A percentile compares a stretch with the other conserved stretches of the same genome.
phyloP scores from a whole-genome alignment of 1,284 basidiomycete genomes.

The Ustanciosporium gigantosporum region DNA sequence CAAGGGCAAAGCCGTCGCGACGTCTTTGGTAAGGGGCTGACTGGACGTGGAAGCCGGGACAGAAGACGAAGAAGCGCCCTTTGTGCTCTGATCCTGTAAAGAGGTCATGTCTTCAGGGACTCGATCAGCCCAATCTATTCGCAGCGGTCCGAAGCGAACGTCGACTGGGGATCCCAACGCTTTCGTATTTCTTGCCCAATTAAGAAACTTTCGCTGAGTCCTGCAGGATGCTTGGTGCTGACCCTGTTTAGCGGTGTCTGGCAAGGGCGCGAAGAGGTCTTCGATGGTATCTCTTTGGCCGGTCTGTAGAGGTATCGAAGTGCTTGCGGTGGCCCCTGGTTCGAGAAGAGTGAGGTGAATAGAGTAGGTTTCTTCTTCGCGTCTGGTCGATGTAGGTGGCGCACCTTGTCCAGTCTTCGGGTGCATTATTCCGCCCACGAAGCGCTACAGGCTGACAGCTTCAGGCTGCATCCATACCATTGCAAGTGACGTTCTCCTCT shows the following conservation, averaged over 20 bases:
- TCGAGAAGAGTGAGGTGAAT: constrained; percentile 28
- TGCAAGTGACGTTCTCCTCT: too few species aligned
- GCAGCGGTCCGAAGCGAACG: constrained; percentile 43
- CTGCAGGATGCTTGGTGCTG: constrained; percentile 12
- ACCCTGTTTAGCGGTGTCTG: constrained; percentile 19
- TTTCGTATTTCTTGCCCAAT: constrained; percentile 9
- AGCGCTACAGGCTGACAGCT: too few species aligned
- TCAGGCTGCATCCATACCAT: too few species aligned
- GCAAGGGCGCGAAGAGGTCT: constrained; percentile 11
- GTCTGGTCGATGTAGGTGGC: too few species aligned
- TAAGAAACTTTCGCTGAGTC: constrained; percentile 13
- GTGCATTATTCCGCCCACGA: too few species aligned
- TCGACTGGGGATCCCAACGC: constrained; percentile 39
- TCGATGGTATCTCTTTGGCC: constrained; percentile 3
- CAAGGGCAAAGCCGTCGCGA: too few species aligned
- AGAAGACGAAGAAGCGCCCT: constrained; percentile 1
- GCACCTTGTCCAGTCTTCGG: too few species aligned
- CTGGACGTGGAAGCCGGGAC: not conserved
- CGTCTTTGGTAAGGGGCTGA: not conserved
- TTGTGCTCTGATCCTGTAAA: not conserved
- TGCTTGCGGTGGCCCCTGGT: not conserved
- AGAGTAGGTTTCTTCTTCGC: constrained; percentile 36
- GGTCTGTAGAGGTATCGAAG: not conserved
- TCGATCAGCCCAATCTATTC: constrained; percentile 45
- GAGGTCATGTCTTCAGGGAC: not conserved